Base-by-base conservation (phyloP, 352 stramenopile species). In the Phytophthora capsici region DNA sequence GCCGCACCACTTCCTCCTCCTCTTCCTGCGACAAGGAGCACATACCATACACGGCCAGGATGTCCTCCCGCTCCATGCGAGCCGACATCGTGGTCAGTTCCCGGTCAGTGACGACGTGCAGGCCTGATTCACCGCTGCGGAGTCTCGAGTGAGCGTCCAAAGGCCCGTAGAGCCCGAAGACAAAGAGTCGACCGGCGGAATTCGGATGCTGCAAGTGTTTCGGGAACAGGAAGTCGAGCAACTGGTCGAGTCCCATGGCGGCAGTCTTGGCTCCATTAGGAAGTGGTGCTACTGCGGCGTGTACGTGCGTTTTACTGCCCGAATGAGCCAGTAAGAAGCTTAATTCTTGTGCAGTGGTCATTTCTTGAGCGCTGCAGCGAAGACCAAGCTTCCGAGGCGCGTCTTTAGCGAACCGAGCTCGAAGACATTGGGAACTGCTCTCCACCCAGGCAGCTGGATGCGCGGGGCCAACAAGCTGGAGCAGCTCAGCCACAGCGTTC, bases 191-290 rank as follows among this genome's bases (percentile, higher is more conserved):
- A 14, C 88, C 88, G 0, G 80, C 86, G 10, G 86, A 94, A 38
- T 90, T 86, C 7, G 88, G 75, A 58, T 96, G 88, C 41, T 93
- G 80, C 30, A 95, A 46, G 58, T 90, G 72, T 26, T 72, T 37
- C 4, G 88, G 88, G 64, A 96, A 96, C 36, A 94, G 62, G 55
- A 95, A 96, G 14, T 68, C 66, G 34, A 93, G 69, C 13, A 96
- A 59, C 50, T 89, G 77, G 12, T 82, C 66, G 14, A 96, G 50
- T 37, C 78, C 51, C 53, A 89, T 84, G 14, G 45, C 53, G 8
- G 57, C 59, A 32, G 34, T 61, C 28, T 58, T 63, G 9, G 7
- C 28, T 20, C 22, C 17, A 34, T 37, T 53, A 44, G 49, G 49
- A 38, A 55, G 38, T 16, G 40, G 34, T 40, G 23, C 6, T 7